phyloP scores from a whole-genome alignment of 345 rosid species.

The Populus nigra region DNA sequence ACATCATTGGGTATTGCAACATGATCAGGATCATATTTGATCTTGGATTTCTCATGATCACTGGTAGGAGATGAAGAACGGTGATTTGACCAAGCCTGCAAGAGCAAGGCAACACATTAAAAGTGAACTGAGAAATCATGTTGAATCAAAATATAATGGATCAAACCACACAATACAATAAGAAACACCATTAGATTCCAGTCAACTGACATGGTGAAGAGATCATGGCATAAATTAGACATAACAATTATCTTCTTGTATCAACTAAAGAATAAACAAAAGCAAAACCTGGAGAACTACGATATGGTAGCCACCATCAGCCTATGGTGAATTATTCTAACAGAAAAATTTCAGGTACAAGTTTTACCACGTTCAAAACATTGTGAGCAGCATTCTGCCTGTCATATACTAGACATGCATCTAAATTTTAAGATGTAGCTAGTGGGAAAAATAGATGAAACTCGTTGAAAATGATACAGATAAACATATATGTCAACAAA shows the following conservation, averaged over 20 bases:
- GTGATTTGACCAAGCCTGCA: constrained; percentile 51
- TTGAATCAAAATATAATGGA: background rate
- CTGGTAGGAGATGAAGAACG: constrained; percentile 46
- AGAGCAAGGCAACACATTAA: constrained; percentile 38
- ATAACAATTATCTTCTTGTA: background rate
- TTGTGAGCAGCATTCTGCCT: background rate
- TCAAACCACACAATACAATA: background rate
- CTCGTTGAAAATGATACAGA: background rate
- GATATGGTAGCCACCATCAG: background rate
- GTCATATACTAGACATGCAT: background rate
- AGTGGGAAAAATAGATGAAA: background rate
- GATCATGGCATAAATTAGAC: background rate
- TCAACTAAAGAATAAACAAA: background rate
- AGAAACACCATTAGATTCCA: background rate
- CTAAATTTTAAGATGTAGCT: background rate
- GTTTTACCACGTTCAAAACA: background rate
- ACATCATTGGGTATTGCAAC: constrained; percentile 88
- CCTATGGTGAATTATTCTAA: background rate
- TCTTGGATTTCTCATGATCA: constrained; percentile 37
- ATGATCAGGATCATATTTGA: constrained; percentile 40
- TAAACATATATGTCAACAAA: background rate
- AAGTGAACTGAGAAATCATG: constrained; percentile 2
- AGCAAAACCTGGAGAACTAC: background rate
- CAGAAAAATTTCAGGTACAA: background rate
- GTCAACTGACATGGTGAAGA: background rate